These are phyloP conservation scores for Byssothecium circinans DNA, from an alignment of 2,329 filamentous ascomycete species.

Conservation along the genomic window DNA sequence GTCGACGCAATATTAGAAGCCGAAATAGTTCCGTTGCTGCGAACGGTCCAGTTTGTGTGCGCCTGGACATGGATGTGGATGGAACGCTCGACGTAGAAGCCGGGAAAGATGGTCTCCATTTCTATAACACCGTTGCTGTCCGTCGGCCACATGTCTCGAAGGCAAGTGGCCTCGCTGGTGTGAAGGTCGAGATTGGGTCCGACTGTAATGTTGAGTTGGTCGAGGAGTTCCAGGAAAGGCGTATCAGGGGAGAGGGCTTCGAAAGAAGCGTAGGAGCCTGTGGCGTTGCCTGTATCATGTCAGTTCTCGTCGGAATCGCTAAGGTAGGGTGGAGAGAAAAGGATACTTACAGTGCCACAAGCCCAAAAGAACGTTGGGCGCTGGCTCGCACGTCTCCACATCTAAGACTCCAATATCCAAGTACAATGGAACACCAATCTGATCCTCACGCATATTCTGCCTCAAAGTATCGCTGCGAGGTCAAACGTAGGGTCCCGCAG, in stretches of 20 bases:
- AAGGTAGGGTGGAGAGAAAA: neutral
- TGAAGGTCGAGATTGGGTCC: conserved; percentile 21
- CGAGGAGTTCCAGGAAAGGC: conserved; percentile 24
- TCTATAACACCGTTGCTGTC: conserved; percentile 28
- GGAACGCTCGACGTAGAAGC: conserved; percentile 25
- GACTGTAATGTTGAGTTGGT: conserved; percentile 30
- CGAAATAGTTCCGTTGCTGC: conserved; percentile 38
- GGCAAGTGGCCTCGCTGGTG: conserved; percentile 33
- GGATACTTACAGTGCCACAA: conserved; percentile 41
- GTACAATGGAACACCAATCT: conserved; percentile 45
- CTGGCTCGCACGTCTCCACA: conserved; percentile 46
- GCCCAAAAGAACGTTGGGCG: conserved; percentile 40
- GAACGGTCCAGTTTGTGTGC: conserved; percentile 20
- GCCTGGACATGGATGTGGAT: conserved; percentile 27
- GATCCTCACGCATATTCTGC: conserved; percentile 40
- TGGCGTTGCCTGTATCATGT: conserved; percentile 14
- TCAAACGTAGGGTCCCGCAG: conserved; percentile 27
- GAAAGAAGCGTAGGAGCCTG: conserved; percentile 33
- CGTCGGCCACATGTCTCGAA: conserved; percentile 34
- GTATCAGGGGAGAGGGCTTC: conserved; percentile 21
- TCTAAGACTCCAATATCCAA: conserved; percentile 48
- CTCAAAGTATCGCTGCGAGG: conserved; percentile 21
- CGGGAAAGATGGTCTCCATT: conserved; percentile 27
- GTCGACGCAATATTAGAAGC: conserved; percentile 31
- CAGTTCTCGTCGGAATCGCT: neutral